Evolutionary conservation across 2,329 filamentous ascomycete genomes (phyloP), one percentile per base, ranked within the genome.

Genomic region (Aspergillus sp.): DNA sequence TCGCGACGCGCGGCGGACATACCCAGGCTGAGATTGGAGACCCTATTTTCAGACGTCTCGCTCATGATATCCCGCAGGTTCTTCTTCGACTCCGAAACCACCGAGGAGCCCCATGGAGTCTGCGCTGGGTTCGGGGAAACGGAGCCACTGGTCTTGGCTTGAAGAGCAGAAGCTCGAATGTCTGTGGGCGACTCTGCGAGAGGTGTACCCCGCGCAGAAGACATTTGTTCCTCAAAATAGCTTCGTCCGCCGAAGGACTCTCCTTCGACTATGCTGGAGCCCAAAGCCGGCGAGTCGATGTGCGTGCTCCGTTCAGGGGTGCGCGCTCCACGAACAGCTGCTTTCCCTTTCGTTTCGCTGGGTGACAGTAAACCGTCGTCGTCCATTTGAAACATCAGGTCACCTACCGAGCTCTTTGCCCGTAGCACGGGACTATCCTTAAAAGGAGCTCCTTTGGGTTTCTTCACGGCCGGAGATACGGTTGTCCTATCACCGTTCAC

Each of bases 381-480:
- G 53, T 96, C 93, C 91, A 96, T 96, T 59, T 90, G 85, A 65
- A 96, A 96, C 70, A 96, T 95, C 50, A 96, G 79, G 60, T 96
- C 92, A 35, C 79, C 80, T 1, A 80, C 76, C 0, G 88, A 92
- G 17, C 79, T 80, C 62, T 84, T 90, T 1, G 87, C 79, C 50
- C 83, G 85, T 42, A 94, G 76, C 16, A 75, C 78, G 1, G 90
- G 90, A 51, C 84, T 89, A 51, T 77, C 82, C 1, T 75, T 75
- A 52, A 76, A 82, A 47, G 73, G 73, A 49, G 79, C 76, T 0
- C 60, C 60, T 50, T 77, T 80, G 40, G 70, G 16, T 56, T 65
- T 71, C 20, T 64, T 73, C 9, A 72, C 67, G n/a, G 75, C 63
- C 4, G 79, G 75, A 5, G 79, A 78, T 8, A 75, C 62, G 33